These are phyloP conservation scores for Lobulomyces angularis DNA, from an alignment of 192 early-diverging fungal species.

Conservation along the genomic window DNA sequence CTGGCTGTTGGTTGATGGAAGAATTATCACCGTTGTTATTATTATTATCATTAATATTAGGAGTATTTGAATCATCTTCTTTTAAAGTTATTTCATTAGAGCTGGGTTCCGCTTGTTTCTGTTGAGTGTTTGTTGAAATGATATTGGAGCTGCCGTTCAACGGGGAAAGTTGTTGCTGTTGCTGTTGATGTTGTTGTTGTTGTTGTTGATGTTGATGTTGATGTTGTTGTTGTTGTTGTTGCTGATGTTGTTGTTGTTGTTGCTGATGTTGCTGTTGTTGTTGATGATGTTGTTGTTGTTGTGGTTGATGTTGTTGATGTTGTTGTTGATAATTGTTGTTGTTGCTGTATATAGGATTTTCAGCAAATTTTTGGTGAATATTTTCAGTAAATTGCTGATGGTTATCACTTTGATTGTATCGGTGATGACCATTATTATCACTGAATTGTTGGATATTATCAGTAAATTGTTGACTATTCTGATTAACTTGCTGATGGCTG, in stretches of 20 bases:
- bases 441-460: no score
- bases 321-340: no score
- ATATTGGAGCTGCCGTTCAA: background rate
- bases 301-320: no score
- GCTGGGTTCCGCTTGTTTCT: background rate
- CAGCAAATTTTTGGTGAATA: no score
- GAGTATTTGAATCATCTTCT: background rate
- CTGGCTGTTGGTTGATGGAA: no score
- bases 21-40: no score
- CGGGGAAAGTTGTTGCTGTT: background rate
- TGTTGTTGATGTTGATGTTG: background rate
- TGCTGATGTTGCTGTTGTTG: background rate
- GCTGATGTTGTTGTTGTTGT: background rate
- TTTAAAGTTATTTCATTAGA: background rate
- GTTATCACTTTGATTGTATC: no score
- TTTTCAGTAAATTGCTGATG: no score
- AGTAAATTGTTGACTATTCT: no score
- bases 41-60: background rate
- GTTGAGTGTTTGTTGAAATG: background rate
- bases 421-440: no score
- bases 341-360: no score
- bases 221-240: background rate
- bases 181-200: background rate
- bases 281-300: background rate
- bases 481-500: no score